Percentiles rank a stretch among this genome's conserved stretches.
Conservation (phyloP, 2,329 filamentous ascomycete species). For the Rugonectria rugulosa region DNA sequence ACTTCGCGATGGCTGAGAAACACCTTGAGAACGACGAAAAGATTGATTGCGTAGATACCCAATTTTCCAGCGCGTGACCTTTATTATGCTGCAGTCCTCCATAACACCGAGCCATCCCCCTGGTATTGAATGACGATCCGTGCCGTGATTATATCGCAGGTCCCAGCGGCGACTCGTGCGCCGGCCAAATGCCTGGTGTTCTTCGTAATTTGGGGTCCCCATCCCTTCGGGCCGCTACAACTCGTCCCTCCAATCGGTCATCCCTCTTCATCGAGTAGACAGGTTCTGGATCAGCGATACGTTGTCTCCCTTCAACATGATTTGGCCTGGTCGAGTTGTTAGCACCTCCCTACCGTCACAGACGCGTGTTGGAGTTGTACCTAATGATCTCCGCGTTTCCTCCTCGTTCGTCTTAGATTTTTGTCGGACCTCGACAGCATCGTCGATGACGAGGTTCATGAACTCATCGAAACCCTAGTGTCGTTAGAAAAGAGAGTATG, state of each 20-base stretch:
- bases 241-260: slow-evolving; percentile 1
- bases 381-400: slow-evolving; percentile 80
- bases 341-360: slow-evolving; percentile 24
- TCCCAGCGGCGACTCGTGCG: slow-evolving; percentile 11
- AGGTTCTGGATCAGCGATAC: slow-evolving; percentile 78
- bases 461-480: slow-evolving; percentile 96
- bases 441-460: slow-evolving; percentile 97
- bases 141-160: slow-evolving; percentile 12
- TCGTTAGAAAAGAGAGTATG: slow-evolving; percentile 6
- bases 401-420: slow-evolving; percentile 79
- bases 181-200: slow-evolving; percentile 9
- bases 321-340: slow-evolving; percentile 69
- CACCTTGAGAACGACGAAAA: neutral
- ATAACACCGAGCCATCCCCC: slow-evolving; percentile 7
- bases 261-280: slow-evolving; percentile 36
- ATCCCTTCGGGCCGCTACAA: slow-evolving; percentile 13
- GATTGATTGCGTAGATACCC: slow-evolving; percentile 12
- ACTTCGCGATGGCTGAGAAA: neutral
- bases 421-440: slow-evolving; percentile 90
- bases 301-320: slow-evolving; percentile 87
- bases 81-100: slow-evolving; percentile 4
- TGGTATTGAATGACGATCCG: slow-evolving; percentile 9
- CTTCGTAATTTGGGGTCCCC: slow-evolving; percentile 9
- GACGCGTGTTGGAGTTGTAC: slow-evolving; percentile 55
- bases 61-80: slow-evolving; percentile 1